Conservation (phyloP, 345 rosid genomes). For the Linum trigynum region DNA sequence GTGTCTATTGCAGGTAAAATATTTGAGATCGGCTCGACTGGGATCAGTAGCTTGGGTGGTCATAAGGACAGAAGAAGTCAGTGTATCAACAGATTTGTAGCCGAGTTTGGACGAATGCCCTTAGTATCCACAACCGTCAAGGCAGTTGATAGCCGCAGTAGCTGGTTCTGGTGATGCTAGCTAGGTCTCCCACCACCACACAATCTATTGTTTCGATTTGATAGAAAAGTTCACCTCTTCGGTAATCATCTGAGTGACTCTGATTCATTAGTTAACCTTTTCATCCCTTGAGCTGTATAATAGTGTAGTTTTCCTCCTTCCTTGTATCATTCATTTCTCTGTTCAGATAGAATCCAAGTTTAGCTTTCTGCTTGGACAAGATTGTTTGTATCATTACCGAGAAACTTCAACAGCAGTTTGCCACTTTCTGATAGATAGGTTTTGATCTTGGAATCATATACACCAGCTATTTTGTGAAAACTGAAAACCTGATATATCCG, state of each 20-base stretch:
- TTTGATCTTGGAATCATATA: not conserved
- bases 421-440: not conserved
- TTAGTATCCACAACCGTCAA: constrained; percentile 60
- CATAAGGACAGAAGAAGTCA: constrained; percentile 63
- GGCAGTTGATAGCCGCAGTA: constrained; percentile 56
- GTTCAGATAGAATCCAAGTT: constrained; percentile 1
- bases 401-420: constrained; percentile 6
- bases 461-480: not conserved
- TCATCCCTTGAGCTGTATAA: constrained; percentile 14
- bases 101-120: constrained; percentile 81
- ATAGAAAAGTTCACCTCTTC: constrained; percentile 12
- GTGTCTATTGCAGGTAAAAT: constrained; percentile 50
- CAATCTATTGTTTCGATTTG: not conserved
- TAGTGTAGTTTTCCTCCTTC: not conserved
- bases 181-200: not conserved
- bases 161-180: constrained; percentile 75
- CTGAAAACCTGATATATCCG: not conserved
- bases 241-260: constrained; percentile 14
- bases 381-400: constrained; percentile 13
- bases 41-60: constrained; percentile 92
- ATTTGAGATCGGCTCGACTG: constrained; percentile 88
- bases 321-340: not conserved
- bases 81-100: constrained; percentile 69
- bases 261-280: constrained; percentile 8
- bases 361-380: not conserved